Base-by-base conservation (phyloP, 192 early-diverging fungal genomes). In the Mortierella antarctica region DNA sequence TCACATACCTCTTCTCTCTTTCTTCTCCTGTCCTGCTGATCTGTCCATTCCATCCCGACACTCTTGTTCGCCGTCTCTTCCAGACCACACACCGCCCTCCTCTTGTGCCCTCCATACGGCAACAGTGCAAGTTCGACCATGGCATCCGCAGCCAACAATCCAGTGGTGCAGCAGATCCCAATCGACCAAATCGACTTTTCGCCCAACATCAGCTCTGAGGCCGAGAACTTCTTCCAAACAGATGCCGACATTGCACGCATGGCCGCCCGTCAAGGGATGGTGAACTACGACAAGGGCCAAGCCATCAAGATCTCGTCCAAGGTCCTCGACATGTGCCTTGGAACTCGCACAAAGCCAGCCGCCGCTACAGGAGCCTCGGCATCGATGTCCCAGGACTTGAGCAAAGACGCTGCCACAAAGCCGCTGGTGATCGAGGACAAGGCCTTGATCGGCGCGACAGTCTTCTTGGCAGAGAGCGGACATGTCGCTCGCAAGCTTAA, bases 151-250 rank as follows among this genome's bases (percentile, higher is more conserved):
- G 39, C 40, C 8, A 55, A 15, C 11, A 39, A 39, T 39, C 40
- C 50, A 56, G 14, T 31, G 48, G 45, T 56, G 7, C 59, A 81
- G 15, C 71, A 68, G 63, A 72, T 70, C 40, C 72, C 79, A 7
- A 62, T 74, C 23, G 80, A 82, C 17, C 70, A 83, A 42, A 78
- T 78, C 9, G 64, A 65, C 31, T 84, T 74, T 57, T 88, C 86
- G 63, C 84, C 88, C n/a, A 90, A 91, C 83, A 82, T 89, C 67
- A 83, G 86, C 11, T 81, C 49, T 21, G 83, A 88, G 63, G 83
- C 91, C 7, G 88, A 86, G 12, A 84, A 87, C 69, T 95, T 93
- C 85, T 95, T 95, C 74, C 92, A 95, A 70, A 84, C 90, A 6
- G 92, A 95, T 84, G 86, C 86, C 17, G 92, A 93, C 60, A 58